phyloP scores from a whole-genome alignment of 2,329 filamentous ascomycete species.

The Epicoccum nigrum region DNA sequence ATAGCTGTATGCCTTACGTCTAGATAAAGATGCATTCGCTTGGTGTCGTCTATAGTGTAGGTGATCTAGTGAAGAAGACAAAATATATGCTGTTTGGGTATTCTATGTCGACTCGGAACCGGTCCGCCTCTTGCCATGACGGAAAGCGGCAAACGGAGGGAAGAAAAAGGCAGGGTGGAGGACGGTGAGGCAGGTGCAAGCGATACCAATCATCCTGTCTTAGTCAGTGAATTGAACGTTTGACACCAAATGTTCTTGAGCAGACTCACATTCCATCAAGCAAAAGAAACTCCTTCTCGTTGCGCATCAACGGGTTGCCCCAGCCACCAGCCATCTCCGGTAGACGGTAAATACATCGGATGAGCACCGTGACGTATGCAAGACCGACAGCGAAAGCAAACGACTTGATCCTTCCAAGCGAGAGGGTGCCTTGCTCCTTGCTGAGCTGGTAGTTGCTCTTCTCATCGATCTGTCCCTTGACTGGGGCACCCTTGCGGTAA shows the following conservation, averaged over 20 bases:
- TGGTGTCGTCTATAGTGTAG: neutral
- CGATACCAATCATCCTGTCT: slow-evolving; percentile 37
- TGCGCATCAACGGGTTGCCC: slow-evolving; percentile 51
- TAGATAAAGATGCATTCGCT: neutral
- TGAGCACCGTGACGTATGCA: slow-evolving; percentile 53
- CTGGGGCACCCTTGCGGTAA: slow-evolving; percentile 27
- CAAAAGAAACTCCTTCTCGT: slow-evolving; percentile 54
- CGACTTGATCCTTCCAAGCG: slow-evolving; percentile 27
- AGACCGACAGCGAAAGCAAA: slow-evolving; percentile 37
- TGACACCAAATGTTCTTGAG: too few species aligned
- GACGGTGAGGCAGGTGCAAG: slow-evolving; percentile 31
- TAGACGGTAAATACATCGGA: slow-evolving; percentile 55
- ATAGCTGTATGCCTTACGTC: neutral
- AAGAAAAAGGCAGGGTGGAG: slow-evolving; percentile 38
- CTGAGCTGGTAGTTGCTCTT: slow-evolving; percentile 34
- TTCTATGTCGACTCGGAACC: slow-evolving; percentile 2
- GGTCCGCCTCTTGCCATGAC: slow-evolving; percentile 6
- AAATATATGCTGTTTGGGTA: neutral
- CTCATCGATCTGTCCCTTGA: slow-evolving; percentile 18
- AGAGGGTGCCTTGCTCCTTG: slow-evolving; percentile 27
- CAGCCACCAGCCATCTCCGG: slow-evolving; percentile 55
- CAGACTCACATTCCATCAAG: slow-evolving; percentile 52
- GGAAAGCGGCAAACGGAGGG: slow-evolving; percentile 35
- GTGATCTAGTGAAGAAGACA: neutral
- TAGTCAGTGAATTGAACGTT: neutral